Evolutionary conservation across 2,329 filamentous ascomycete species (phyloP), one percentile per base, ranked within the genome.

Genomic region (Curvularia sp.): DNA sequence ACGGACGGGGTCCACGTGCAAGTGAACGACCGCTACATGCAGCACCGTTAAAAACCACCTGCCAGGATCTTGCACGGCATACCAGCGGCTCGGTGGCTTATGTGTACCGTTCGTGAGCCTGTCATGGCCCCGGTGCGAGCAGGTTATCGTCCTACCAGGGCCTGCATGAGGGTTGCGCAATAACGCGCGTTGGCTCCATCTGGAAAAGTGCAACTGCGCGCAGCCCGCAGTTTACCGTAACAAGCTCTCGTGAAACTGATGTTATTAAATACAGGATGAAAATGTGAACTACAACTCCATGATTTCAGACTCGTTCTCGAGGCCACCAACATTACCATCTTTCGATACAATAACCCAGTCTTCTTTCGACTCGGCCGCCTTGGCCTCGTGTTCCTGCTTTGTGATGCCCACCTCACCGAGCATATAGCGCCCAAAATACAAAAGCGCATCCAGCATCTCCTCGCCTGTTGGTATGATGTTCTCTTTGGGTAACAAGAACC

Each of bases 391-490:
- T 28, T 47, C 46, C 21, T 58, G 45, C 25, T 55, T 47, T 19
- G 30, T 55, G 32, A 77, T 52, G 1, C 77, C 78, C 38, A 80
- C 75, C 15, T 77, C 66, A 6, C 80, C 81, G 13, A 92, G 80
- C 56, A 95, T 80, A 70, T 92, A 97, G 66, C 90, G 87, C 1
- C 91, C 93, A 70, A 97, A 88, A 68, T 93, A 93, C 72, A 93
- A 85, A 61, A 97, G 83, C 0, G 93, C 92, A 65, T 90, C 89
- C 65, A 94, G 87, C 39, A 94, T 85, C 77, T 99, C 95, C 76
- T 94, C 88, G 8, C 95, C 94, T 0, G 92, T 95, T 0, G 94
- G 93, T 2, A 96, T 81, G 58, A 98, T 98, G 59, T 96, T 86
- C 56, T 95, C 89, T 56, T 86, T 89, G 0, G 95, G 95, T 3